Evolutionary conservation across 805 yeast genomes (phyloP), one percentile per base, ranked within the genome.

Genomic region (Yarrowia keelungensis): DNA sequence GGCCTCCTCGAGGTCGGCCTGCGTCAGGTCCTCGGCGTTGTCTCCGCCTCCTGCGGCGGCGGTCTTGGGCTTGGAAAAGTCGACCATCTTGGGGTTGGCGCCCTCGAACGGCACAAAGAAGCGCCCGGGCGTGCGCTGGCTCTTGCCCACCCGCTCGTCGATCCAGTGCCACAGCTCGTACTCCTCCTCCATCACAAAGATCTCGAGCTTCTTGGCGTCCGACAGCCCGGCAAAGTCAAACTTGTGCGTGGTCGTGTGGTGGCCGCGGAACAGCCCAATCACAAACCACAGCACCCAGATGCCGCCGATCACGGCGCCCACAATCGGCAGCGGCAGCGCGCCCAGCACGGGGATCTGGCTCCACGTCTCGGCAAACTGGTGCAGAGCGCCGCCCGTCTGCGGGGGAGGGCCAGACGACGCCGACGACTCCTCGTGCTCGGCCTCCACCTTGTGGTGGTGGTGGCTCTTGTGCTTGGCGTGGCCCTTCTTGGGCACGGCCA

Each of bases 101-200:
- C 67, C 67, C 45, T 62, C 67, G 22, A 62, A 62, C 38, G 67
- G 67, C 19, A 49, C 67, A 47, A 59, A 59, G 42, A 62, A 47
- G 14, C 49, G 45, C 16, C 54, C 56, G 8, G 54, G 67, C 15
- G 67, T 38, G 19, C 56, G 56, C 38, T 47, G 50, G 22, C 56
- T 62, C 67, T 62, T 75, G 43, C 71, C 61, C 1, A 79, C 78
- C 45, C 85, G 81, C 70, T 79, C 80, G 51, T 82, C 82, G 51
- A 90, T 81, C 97, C 97, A 90, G 56, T 85, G 83, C 95, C 95
- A 90, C 53, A 90, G 74, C 32, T 83, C 82, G 16, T 83, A 80
- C 76, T 90, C 92, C 70, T 86, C 84, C 68, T 81, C 80, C 70
- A 79, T 73, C 19, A 77, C 73, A 70, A 78, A 69, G 70, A 79